Percentiles rank a stretch among this genome's conserved stretches.
Evolutionary conservation across 2,329 filamentous ascomycete genomes (phyloP).

Genomic region (Phialemonium atrogriseum): DNA sequence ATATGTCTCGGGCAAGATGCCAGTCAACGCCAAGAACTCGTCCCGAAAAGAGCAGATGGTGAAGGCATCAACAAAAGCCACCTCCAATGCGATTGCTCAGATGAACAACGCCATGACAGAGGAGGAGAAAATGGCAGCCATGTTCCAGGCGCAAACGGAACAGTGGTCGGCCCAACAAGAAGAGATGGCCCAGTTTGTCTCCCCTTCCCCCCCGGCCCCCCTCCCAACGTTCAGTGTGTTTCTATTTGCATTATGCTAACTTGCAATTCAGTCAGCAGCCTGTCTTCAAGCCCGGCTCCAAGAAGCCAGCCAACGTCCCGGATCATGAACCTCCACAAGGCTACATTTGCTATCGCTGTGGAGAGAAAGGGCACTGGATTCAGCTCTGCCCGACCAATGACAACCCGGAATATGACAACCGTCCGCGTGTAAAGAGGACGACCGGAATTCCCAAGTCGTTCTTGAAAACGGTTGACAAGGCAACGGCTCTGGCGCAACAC

Average conservation of each 20-base stretch:
- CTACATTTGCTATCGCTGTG: conserved; percentile 94
- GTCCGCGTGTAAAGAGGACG: conserved; percentile 87
- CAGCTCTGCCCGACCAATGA: conserved; percentile 98
- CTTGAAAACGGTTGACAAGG: conserved; percentile 91
- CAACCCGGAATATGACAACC: conserved; percentile 90
- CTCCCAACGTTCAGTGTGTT: background rate
- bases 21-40: conserved; percentile 74
- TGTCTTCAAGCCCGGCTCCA: conserved; percentile 52
- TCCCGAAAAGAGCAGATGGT: conserved; percentile 56
- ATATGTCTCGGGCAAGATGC: conserved; percentile 96
- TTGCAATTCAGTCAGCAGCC: conserved; percentile 46
- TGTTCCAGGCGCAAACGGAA: conserved; percentile 82
- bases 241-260: conserved; percentile 21
- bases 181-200: conserved; percentile 71
- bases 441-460: conserved; percentile 96
- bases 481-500: conserved; percentile 63
- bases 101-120: conserved; percentile 80
- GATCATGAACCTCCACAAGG: conserved; percentile 89
- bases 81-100: conserved; percentile 49
- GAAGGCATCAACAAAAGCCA: conserved; percentile 50
- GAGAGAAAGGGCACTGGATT: conserved; percentile 99
- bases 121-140: conserved; percentile 86
- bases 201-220: background rate
- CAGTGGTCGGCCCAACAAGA: conserved; percentile 93
- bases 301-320: conserved; percentile 68